These are phyloP conservation scores for Coemansia sp. DNA, from an alignment of 192 early-diverging fungal species.

Conservation along the genomic window DNA sequence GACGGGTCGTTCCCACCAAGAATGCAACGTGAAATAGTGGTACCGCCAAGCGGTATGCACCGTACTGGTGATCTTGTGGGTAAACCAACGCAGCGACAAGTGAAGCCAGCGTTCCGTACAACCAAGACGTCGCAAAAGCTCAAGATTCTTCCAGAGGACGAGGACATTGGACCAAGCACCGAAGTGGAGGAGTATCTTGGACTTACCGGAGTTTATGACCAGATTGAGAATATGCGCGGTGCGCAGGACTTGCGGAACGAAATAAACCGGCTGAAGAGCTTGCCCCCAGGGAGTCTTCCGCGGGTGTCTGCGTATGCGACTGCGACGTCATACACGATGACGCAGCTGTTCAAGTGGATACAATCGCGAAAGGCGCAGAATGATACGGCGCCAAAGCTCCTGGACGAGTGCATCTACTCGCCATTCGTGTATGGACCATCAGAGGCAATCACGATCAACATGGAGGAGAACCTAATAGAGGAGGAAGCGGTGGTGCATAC, in stretches of 20 bases:
- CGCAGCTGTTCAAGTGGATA: conserved; percentile 73
- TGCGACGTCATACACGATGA: conserved; percentile 77
- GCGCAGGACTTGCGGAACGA: conserved; percentile 60
- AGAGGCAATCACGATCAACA: conserved; percentile 41
- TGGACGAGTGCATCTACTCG: conserved; percentile 73
- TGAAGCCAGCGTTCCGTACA: conserved; percentile 77
- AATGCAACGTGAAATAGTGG: conserved; percentile 52
- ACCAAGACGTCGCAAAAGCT: conserved; percentile 94
- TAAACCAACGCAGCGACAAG: conserved; percentile 23
- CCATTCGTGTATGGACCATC: conserved; percentile 50
- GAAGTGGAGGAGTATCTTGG: conserved; percentile 58
- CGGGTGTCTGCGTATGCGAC: conserved; percentile 86
- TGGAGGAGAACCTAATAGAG: conserved; percentile 39
- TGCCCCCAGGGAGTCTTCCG: conserved; percentile 72
- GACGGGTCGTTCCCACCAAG: conserved; percentile 49
- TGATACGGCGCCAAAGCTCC: conserved; percentile 68
- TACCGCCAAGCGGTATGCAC: conserved; percentile 53
- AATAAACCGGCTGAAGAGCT: conserved; percentile 71
- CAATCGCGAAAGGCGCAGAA: conserved; percentile 64
- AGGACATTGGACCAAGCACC: conserved; percentile 48
- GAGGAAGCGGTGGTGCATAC: conserved; percentile 9
- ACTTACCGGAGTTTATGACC: conserved; percentile 60
- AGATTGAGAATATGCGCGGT: conserved; percentile 66
- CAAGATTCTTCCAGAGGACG: conserved; percentile 81
- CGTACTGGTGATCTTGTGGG: conserved; percentile 30